Evolutionary conservation across 1,284 basidiomycete genomes (phyloP).

Genomic region (Sanguinoderma infundibulare): DNA sequence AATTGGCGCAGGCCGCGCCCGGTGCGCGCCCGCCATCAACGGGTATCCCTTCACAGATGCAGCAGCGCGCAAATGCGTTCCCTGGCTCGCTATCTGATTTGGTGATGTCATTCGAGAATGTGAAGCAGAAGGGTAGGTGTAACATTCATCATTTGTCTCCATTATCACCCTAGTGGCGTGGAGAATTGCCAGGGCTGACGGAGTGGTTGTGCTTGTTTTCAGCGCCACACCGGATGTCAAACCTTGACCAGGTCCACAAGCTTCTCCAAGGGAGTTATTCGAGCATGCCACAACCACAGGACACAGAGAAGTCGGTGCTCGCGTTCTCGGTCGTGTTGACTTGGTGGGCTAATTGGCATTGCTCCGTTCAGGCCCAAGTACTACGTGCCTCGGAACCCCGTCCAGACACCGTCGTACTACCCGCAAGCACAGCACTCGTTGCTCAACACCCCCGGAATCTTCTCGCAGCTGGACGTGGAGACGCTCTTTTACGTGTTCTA

Average conservation of each 20-base stretch:
- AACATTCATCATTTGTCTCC: background rate
- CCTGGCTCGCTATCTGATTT: constrained; percentile 90
- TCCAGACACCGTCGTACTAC: constrained; percentile 93
- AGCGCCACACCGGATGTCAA: constrained; percentile 86
- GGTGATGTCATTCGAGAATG: constrained; percentile 93
- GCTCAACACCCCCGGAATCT: constrained; percentile 86
- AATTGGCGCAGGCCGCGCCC: constrained; percentile 22
- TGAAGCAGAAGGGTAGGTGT: constrained; percentile 89
- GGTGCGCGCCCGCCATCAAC: constrained; percentile 37
- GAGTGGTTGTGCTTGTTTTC: constrained; percentile 2
- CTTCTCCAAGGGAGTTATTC: constrained; percentile 91
- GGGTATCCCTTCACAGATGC: constrained; percentile 36
- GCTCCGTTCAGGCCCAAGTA: constrained; percentile 79
- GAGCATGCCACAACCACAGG: constrained; percentile 89
- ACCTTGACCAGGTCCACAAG: constrained; percentile 89
- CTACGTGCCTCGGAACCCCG: constrained; percentile 94
- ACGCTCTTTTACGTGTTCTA: constrained; percentile 99
- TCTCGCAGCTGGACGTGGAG: constrained; percentile 94
- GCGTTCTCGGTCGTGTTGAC: constrained; percentile 2
- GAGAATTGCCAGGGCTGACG: constrained; percentile 4
- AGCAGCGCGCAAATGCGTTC: constrained; percentile 53
- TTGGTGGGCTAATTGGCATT: constrained; percentile 5
- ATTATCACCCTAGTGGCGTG: no score
- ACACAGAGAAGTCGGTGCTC: constrained; percentile 86
- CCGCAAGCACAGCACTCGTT: constrained; percentile 87